phyloP scores from a whole-genome alignment of 2,329 filamentous ascomycete species.

The Scedosporium aurantiacum region DNA sequence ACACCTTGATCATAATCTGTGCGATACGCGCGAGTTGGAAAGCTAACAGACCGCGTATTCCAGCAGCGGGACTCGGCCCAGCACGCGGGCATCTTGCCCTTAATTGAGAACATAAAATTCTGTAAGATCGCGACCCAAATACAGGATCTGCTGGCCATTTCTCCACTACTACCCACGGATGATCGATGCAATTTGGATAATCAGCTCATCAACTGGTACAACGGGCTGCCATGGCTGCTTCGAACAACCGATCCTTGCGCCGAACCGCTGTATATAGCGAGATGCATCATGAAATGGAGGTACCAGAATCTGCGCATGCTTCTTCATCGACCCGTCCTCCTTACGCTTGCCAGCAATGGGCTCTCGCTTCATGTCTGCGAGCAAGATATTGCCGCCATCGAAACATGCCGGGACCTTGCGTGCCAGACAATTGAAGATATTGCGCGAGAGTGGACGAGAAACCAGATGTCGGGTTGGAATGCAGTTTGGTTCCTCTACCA shows the following conservation, averaged over 20 bases:
- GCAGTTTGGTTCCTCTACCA: constrained; percentile 76
- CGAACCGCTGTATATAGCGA: constrained; percentile 57
- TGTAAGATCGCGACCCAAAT: constrained; percentile 69
- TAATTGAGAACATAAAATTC: constrained; percentile 69
- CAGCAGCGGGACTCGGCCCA: constrained; percentile 38
- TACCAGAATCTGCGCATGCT: constrained; percentile 70
- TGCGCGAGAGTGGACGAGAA: constrained; percentile 55
- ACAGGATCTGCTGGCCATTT: constrained; percentile 62
- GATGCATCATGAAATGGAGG: constrained; percentile 71
- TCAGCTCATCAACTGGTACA: constrained; percentile 62
- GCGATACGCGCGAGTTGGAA: neutral
- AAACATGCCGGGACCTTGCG: constrained; percentile 58
- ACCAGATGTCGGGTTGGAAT: constrained; percentile 72
- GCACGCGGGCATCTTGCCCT: constrained; percentile 54
- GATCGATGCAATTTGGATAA: constrained; percentile 57
- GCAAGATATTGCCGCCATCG: constrained; percentile 57
- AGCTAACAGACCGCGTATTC: neutral
- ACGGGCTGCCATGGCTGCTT: constrained; percentile 55
- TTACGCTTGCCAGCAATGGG: constrained; percentile 48
- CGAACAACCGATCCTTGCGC: constrained; percentile 56
- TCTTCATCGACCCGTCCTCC: constrained; percentile 60
- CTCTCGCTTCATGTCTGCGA: constrained; percentile 37
- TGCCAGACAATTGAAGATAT: constrained; percentile 64
- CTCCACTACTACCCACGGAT: constrained; percentile 53
- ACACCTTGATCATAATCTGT: neutral